Conservation (phyloP, 441 rosid species). For the Capsella rubella region DNA sequence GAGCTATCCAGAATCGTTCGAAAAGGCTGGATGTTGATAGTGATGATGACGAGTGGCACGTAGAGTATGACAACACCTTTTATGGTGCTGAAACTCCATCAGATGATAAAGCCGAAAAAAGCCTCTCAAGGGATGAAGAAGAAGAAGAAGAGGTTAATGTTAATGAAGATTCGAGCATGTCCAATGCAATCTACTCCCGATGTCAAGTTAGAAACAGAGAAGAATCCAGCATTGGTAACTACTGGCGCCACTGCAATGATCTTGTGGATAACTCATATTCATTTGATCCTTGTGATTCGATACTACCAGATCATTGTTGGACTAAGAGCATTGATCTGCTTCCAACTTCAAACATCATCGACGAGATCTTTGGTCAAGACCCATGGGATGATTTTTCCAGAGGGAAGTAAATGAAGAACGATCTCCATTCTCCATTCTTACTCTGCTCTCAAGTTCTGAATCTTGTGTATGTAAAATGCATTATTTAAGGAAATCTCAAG, state of each 20-base stretch:
- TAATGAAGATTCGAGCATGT: slow-evolving; percentile 63
- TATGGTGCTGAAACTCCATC: slow-evolving; percentile 36
- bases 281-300: slow-evolving; percentile 56
- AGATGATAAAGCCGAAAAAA: slow-evolving; percentile 40
- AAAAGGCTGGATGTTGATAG: slow-evolving; percentile 56
- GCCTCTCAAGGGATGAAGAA: slow-evolving; percentile 35
- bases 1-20: slow-evolving; percentile 62
- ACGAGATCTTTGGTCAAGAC: slow-evolving; percentile 64
- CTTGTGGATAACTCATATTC: slow-evolving; percentile 52
- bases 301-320: slow-evolving; percentile 62
- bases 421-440: slow-evolving; percentile 17
- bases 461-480: slow-evolving; percentile 36
- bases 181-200: slow-evolving; percentile 39
- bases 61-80: slow-evolving; percentile 36
- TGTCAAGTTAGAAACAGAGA: slow-evolving; percentile 47
- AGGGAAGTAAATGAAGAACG: slow-evolving; percentile 36
- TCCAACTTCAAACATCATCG: slow-evolving; percentile 64
- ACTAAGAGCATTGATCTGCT: slow-evolving; percentile 57
- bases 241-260: slow-evolving; percentile 47
- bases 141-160: slow-evolving; percentile 31
- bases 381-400: slow-evolving; percentile 46
- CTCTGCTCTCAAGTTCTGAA: slow-evolving; percentile 17
- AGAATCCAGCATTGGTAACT: slow-evolving; percentile 41
- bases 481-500: slow-evolving; percentile 25
- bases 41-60: slow-evolving; percentile 71